Evolutionary conservation across 1,139 yeast genomes (phyloP).

Genomic region (Lodderomyces beijingensis): DNA sequence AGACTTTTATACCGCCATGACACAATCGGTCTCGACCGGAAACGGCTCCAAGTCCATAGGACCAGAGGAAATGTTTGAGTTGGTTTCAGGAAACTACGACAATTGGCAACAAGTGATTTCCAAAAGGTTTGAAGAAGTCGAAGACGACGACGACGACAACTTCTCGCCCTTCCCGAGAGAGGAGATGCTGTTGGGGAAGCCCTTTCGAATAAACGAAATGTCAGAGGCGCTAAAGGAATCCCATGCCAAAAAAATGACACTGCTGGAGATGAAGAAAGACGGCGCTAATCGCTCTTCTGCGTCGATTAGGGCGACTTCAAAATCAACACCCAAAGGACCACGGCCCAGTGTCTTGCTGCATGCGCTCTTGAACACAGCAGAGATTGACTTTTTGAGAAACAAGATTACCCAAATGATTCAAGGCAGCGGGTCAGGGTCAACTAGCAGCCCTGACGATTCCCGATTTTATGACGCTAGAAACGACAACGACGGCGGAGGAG

Average conservation of each 20-base stretch:
- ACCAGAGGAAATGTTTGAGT: conserved; percentile 28
- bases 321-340: too few species aligned
- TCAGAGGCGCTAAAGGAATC: too few species aligned
- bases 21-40: not conserved
- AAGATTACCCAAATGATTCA: conserved; percentile 24
- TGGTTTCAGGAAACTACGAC: conserved; percentile 36
- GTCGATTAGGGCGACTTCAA: too few species aligned
- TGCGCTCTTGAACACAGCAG: conserved; percentile 25
- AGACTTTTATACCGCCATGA: too few species aligned
- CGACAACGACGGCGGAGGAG: conserved; percentile 11
- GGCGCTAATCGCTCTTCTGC: too few species aligned
- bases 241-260: too few species aligned
- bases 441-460: conserved; percentile 40
- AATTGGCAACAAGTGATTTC: conserved; percentile 36
- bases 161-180: conserved; percentile 24
- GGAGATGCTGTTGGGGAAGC: too few species aligned
- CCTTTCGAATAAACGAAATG: too few species aligned
- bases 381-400: conserved; percentile 29
- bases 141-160: too few species aligned
- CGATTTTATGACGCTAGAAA: conserved; percentile 33
- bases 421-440: conserved; percentile 4
- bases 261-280: too few species aligned
- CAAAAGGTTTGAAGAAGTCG: conserved; percentile 22
- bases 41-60: conserved; percentile 1
- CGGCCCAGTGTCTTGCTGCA: too few species aligned